Conservation (phyloP, 1,284 basidiomycete genomes). For the Anthracocystis walkeri region DNA sequence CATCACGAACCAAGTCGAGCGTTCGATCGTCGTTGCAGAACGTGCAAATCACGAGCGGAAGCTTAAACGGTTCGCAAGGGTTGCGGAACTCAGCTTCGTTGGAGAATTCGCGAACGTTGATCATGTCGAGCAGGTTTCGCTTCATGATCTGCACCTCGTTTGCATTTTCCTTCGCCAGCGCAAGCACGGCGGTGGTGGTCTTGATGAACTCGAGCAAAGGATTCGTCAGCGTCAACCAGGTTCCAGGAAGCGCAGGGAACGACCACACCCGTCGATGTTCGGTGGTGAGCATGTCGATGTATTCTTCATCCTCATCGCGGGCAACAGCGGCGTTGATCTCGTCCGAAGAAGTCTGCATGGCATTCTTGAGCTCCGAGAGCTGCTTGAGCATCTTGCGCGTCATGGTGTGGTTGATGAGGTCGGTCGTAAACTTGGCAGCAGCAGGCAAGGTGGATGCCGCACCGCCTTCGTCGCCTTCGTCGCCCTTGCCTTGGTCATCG, state of each 20-base stretch:
- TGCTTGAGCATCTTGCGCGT: constrained; percentile 84
- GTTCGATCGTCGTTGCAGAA: constrained; percentile 90
- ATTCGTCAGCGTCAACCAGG: constrained; percentile 80
- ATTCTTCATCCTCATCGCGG: constrained; percentile 74
- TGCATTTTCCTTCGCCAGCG: constrained; percentile 77
- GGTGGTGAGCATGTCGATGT: constrained; percentile 57
- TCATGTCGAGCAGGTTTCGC: constrained; percentile 87
- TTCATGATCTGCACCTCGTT: constrained; percentile 90
- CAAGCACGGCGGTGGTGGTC: constrained; percentile 83
- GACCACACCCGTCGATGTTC: constrained; percentile 72
- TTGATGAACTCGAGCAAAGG: constrained; percentile 90
- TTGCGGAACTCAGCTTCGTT: constrained; percentile 75
- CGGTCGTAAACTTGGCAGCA: constrained; percentile 33
- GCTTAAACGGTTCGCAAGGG: constrained; percentile 89
- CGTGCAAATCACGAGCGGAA: constrained; percentile 88
- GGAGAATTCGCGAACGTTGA: constrained; percentile 85
- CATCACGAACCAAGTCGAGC: constrained; percentile 95
- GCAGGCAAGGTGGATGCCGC: constrained; percentile 78
- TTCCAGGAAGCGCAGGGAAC: constrained; percentile 90
- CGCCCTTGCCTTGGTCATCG: background rate
- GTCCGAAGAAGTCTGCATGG: constrained; percentile 30
- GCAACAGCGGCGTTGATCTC: constrained; percentile 72
- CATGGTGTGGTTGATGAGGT: constrained; percentile 77
- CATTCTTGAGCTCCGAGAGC: constrained; percentile 75
- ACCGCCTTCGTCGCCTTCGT: constrained; percentile 4